Base-by-base conservation (phyloP, 225 moss, liverwort and hornwort genomes). In the Climacium dendroides region DNA sequence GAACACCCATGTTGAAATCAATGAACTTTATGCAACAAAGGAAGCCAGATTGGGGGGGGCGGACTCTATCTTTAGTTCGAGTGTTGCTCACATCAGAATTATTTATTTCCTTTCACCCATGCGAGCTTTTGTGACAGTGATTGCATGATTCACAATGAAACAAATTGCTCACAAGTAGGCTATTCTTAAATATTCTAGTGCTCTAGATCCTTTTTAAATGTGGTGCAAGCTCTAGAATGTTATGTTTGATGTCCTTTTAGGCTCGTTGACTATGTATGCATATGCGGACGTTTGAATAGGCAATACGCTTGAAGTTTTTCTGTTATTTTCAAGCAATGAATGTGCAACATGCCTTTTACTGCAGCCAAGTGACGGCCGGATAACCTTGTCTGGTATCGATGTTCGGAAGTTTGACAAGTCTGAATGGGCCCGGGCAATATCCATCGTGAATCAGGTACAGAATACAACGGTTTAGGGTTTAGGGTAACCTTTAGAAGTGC, bases 391-490 rank as follows among this genome's bases (percentile, higher is more conserved):
- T 91, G 99, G 97, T 41, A 93, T 94, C 65, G 99, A 99, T 86
- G 99, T 99, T 72, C 94, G 97, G 77, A 95, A 94, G 90, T 99
- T 99, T 88, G 99, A 99, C 89, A 99, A 99, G 88, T 90, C 95
- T 64, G 99, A 99, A 89, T 99, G 99, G 99, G 99, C 99, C 58
- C 94, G 95, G 69, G 96, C 95, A 81, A 92, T 99, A 77, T 97
- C 99, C 74, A 96, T 99, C 29, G 99, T 99, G 55, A 99, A 99
- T 78, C 99, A 99, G 95, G 98, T 96, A 86, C 69, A 64, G 4
- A 50, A 45, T n/a, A n/a, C 29, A 67, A 45, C 32, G 10, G 43
- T 81, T 81, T 62, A 47, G 34, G 15, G 23, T 80, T 48, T 34
- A 62, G 35, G 63, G 34, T 35, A 48, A 35, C 82, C 47, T 79